Percentiles rank a stretch among this genome's conserved stretches.
Conservation (phyloP, 768 basidiomycete genomes). For the Hygrophorus russula region DNA sequence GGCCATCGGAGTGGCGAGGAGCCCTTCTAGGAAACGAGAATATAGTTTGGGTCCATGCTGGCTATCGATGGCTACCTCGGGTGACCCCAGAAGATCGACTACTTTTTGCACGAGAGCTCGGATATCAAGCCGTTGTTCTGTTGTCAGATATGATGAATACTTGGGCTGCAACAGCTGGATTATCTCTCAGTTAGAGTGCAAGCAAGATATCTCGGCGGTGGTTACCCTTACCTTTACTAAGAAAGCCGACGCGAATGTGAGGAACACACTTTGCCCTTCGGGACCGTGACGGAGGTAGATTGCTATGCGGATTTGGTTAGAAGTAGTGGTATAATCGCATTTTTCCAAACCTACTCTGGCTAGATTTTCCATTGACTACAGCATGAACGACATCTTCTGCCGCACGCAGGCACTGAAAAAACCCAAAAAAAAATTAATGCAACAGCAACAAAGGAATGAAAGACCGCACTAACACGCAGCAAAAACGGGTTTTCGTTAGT, state of each 20-base stretch:
- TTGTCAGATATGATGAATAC: slow-evolving; percentile 49
- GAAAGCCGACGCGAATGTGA: slow-evolving; percentile 75
- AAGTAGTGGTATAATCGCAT: not conserved
- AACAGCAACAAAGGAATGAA: not conserved
- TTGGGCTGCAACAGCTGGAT: slow-evolving; percentile 68
- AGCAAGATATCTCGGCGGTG: not conserved
- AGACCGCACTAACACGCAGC: slow-evolving; percentile 37
- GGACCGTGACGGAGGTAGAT: slow-evolving; percentile 61
- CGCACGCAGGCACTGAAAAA: slow-evolving; percentile 48
- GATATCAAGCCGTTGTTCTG: slow-evolving; percentile 50
- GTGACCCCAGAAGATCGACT: slow-evolving; percentile 53
- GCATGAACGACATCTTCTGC: slow-evolving; percentile 55
- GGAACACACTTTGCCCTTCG: slow-evolving; percentile 70
- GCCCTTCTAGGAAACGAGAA: slow-evolving; percentile 63
- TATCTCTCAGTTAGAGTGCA: not conserved
- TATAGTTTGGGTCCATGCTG: slow-evolving; percentile 75
- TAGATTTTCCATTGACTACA: slow-evolving; percentile 46
- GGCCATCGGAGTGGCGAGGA: slow-evolving; percentile 51
- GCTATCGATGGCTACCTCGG: slow-evolving; percentile 69
- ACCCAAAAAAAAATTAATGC: slow-evolving; percentile 2
- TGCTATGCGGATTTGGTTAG: slow-evolving; percentile 20
- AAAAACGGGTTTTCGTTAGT: slow-evolving; percentile 58
- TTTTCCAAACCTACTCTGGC: slow-evolving; percentile 32
- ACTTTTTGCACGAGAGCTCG: slow-evolving; percentile 52
- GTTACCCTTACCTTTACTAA: slow-evolving; percentile 51